Percentiles rank a stretch among this genome's conserved stretches.
phyloP scores from a whole-genome alignment of 1,284 basidiomycete species.

The Cystobasidium sp. region DNA sequence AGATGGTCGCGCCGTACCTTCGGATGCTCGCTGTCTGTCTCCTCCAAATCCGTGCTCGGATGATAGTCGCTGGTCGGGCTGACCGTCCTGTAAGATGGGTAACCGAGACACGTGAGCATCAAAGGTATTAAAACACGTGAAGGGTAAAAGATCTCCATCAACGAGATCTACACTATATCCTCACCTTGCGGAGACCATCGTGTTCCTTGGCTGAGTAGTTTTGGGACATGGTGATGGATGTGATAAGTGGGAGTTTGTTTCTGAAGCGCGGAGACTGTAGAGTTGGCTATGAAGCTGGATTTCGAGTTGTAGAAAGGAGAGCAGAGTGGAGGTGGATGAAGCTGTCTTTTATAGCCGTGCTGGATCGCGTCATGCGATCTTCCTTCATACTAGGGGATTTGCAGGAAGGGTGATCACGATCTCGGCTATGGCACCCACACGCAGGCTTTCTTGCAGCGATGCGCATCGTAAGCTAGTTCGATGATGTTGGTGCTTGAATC shows the following conservation, averaged over 20 bases:
- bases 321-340: neutral
- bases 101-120: no score
- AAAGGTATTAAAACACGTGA: neutral
- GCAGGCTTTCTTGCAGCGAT: neutral
- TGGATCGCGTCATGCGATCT: neutral
- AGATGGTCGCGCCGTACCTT: no score
- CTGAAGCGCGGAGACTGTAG: neutral
- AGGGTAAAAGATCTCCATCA: neutral
- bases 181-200: slow-evolving; percentile 44
- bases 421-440: neutral
- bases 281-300: slow-evolving; percentile 30
- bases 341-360: slow-evolving; percentile 29
- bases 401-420: neutral
- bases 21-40: slow-evolving; percentile 46
- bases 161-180: neutral
- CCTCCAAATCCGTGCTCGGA: slow-evolving; percentile 57
- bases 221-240: slow-evolving; percentile 23
- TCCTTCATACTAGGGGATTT: neutral
- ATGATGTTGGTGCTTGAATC: no score
- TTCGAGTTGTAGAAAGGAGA: slow-evolving; percentile 9
- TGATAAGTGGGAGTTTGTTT: neutral
- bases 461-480: neutral
- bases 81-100: slow-evolving; percentile 47
- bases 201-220: slow-evolving; percentile 43
- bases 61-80: slow-evolving; percentile 57